These are phyloP conservation scores for Apiospora hydei DNA, from an alignment of 2,329 filamentous ascomycete species.

Conservation along the genomic window DNA sequence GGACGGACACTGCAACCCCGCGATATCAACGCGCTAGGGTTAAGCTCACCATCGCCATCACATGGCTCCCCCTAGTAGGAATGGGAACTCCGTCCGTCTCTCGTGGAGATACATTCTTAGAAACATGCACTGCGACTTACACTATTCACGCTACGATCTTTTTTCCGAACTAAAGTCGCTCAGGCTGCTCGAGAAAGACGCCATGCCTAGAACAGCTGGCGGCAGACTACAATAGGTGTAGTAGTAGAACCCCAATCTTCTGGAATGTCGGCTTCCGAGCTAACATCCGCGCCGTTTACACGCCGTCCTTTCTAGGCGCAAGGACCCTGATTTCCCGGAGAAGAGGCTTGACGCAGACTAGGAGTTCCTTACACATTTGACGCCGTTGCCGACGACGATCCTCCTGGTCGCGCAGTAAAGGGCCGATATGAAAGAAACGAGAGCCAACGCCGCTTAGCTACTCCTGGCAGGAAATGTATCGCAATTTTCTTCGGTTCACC, in stretches of 20 bases:
- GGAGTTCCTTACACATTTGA: background rate
- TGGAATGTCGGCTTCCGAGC: background rate
- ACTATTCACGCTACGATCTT: background rate
- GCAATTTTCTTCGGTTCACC: background rate
- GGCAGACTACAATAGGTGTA: background rate
- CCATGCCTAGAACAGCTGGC: background rate
- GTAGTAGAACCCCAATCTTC: background rate
- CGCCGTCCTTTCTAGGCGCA: background rate
- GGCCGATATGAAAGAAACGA: background rate
- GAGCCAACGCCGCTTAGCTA: background rate
- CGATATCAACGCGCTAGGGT: constrained; percentile 8
- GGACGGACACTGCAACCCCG: background rate
- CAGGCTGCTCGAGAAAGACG: background rate
- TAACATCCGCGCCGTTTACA: background rate
- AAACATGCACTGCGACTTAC: background rate
- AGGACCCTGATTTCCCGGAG: background rate
- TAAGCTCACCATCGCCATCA: background rate
- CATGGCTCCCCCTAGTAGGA: background rate
- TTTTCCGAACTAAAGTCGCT: constrained; percentile 3
- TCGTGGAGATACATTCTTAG: background rate
- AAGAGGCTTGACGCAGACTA: background rate
- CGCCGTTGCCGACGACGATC: constrained; percentile 7
- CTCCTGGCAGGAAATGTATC: constrained; percentile 4
- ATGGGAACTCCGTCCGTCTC: background rate
- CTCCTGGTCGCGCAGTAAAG: background rate